Evolutionary conservation across 1,284 basidiomycete genomes (phyloP), one percentile per base, ranked within the genome.

Genomic region (Amylostereum areolatum): DNA sequence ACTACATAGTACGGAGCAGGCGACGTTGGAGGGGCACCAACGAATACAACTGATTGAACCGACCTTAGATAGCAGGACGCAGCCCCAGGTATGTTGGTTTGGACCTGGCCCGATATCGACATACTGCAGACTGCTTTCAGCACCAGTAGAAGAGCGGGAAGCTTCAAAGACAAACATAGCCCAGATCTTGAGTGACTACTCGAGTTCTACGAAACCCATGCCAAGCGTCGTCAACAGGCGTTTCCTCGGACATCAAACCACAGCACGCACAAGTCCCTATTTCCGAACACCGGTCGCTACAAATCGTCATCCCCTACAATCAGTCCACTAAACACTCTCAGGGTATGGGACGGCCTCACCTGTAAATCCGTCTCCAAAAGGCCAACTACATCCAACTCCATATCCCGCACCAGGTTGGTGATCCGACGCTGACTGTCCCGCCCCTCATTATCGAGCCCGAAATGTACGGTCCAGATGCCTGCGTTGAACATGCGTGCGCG

Each of bases 391-490:
- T 93, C 90, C 9, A 93, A 73, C 55, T 92, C 69, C 84, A 92
- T 82, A 60, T 91, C 89, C 53, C 83, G 83, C 32, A 95, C 75
- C 35, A 96, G 66, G 51, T 87, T 79, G 48, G 83, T 74, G 66
- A 96, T 87, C 8, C 86, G 76, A 40, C 83, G 71, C 64, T 93
- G 90, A 62, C 88, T 91, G 60, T 94, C 92, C 55, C 88, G 75
- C 4, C 92, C 91, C 40, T 75, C 77, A 55, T 91, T 85, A 59
- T 92, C 87, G 45, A 93, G 81, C 2, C 89, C 90, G 63, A 96
- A 96, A 65, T 96, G 92, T 29, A 95, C 75, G 0, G 94, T 95
- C 91, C 92, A 96, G 50, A 97, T 94, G 1, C 92, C 94, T 8
- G 88, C 85, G n/a, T 85, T 87, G 42, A 96, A 72, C 24, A 92